Evolutionary conservation across 1,284 basidiomycete species (phyloP).

Genomic region (Cronartium quercuum): DNA sequence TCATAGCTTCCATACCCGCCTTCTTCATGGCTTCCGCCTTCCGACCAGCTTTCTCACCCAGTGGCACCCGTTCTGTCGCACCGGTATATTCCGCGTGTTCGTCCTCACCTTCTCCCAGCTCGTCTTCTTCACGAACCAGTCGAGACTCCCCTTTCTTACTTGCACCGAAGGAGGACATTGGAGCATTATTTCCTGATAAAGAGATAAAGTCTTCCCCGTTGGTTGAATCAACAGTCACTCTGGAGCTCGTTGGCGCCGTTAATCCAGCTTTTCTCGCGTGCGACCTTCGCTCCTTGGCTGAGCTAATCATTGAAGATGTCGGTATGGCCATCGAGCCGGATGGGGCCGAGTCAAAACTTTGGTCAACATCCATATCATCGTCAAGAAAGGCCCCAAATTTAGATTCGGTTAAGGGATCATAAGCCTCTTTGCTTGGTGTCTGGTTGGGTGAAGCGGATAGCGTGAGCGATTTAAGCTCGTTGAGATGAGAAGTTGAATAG

Average conservation of each 20-base stretch:
- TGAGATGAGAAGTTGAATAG: constrained; percentile 29
- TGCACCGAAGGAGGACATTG: constrained; percentile 45
- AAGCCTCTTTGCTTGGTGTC: background rate
- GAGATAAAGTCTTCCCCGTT: constrained; percentile 73
- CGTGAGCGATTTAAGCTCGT: constrained; percentile 36
- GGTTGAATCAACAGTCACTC: background rate
- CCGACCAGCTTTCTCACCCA: constrained; percentile 77
- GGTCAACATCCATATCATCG: constrained; percentile 8
- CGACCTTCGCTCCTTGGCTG: constrained; percentile 72
- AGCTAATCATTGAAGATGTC: constrained; percentile 65
- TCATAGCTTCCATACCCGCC: constrained; percentile 75
- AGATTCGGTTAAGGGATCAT: constrained; percentile 16
- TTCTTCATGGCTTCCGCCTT: constrained; percentile 64
- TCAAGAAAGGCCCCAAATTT: constrained; percentile 8
- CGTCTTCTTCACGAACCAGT: constrained; percentile 82
- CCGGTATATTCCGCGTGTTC: constrained; percentile 85
- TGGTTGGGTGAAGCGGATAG: background rate
- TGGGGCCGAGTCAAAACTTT: constrained; percentile 12
- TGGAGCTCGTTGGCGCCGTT: background rate
- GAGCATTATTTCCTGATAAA: constrained; percentile 56
- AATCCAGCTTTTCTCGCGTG: constrained; percentile 50
- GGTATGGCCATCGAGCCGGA: constrained; percentile 57
- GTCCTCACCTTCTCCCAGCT: constrained; percentile 84
- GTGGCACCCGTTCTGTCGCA: constrained; percentile 72
- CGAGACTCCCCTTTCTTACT: constrained; percentile 62